Evolutionary conservation across 225 moss, liverwort and hornwort genomes (phyloP), one percentile per base, ranked within the genome.

Genomic region (Physcomitrium patens): DNA sequence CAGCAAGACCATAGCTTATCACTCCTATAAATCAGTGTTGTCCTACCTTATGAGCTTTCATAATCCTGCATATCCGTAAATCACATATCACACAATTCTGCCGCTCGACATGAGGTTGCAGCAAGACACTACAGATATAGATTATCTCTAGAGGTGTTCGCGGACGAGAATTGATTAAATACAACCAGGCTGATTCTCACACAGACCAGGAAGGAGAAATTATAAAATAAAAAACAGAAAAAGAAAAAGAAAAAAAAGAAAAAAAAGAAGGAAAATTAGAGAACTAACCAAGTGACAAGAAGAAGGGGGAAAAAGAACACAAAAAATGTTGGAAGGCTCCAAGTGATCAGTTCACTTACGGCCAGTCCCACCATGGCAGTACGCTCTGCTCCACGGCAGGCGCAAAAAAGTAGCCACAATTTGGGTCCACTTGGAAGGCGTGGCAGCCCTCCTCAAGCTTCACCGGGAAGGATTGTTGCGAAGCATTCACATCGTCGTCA

Each of bases 281-380:
- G 24, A 24, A 24, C 24, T 24, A 24, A 24, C 24, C 24, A 24
- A 24, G 24, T 24, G 31, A n/a, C n/a, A n/a, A n/a, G n/a, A 37
- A 37, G 31, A 37, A 37, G 5, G 5, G 2, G 5, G 4, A 37
- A 37, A 37, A 37, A 37, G 5, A 37, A 37, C 31, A 37, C 31
- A 37, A 1, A 37, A 37, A 37, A 37, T 37, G 31, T 37, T 37
- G 31, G 31, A 37, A 37, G 2, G 31, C 31, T 37, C 31, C 31
- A 37, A 37, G 31, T 7, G 31, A 37, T 37, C 31, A 37, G 31
- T 37, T 37, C 31, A 47, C 42, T 87, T 69, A 65, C 5, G 77
- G 81, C 87, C 79, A 87, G 12, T 87, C 84, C 87, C 84, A 87
- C 87, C 84, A 87, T 9, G 84, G 84, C 3, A 85, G 79, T 12